A percentile compares a stretch with the other conserved stretches of the same genome.
Conservation (phyloP, 2,329 filamentous ascomycete genomes). For the Pseudopyricularia cyperi region DNA sequence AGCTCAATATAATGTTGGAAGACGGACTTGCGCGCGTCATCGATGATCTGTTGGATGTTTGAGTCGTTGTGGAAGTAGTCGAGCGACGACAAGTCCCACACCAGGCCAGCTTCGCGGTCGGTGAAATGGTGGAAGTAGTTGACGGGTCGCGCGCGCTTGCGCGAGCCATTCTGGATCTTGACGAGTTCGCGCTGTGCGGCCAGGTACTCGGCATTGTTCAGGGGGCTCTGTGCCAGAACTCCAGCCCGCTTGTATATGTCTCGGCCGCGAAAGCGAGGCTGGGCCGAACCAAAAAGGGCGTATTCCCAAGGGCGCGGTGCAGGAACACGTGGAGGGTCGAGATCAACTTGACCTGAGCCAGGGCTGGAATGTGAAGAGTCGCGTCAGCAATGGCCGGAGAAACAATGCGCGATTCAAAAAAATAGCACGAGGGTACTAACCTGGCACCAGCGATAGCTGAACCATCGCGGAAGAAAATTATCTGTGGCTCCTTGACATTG, state of each 20-base stretch:
- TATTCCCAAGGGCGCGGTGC: neutral
- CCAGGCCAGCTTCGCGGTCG: neutral
- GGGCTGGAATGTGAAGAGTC: neutral
- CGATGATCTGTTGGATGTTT: neutral
- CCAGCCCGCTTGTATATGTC: neutral
- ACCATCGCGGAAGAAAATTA: neutral
- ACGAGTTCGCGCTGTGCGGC: neutral
- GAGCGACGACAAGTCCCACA: neutral
- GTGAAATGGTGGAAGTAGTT: neutral
- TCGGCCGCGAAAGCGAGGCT: neutral
- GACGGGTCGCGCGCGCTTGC: neutral
- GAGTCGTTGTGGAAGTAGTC: neutral
- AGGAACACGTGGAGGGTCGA: neutral
- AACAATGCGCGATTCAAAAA: neutral
- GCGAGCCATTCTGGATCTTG: neutral
- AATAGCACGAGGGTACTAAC: neutral
- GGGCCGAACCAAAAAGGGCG: neutral
- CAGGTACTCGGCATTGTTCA: neutral
- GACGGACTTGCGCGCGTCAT: neutral
- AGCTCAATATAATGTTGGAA: neutral
- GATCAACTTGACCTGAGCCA: neutral
- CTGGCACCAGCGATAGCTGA: neutral
- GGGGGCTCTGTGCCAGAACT: neutral
- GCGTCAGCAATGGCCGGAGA: neutral
- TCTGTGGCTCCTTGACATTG: neutral